phyloP scores from a whole-genome alignment of 257 asterid genomes.

The Jaltomata sinuosa region DNA sequence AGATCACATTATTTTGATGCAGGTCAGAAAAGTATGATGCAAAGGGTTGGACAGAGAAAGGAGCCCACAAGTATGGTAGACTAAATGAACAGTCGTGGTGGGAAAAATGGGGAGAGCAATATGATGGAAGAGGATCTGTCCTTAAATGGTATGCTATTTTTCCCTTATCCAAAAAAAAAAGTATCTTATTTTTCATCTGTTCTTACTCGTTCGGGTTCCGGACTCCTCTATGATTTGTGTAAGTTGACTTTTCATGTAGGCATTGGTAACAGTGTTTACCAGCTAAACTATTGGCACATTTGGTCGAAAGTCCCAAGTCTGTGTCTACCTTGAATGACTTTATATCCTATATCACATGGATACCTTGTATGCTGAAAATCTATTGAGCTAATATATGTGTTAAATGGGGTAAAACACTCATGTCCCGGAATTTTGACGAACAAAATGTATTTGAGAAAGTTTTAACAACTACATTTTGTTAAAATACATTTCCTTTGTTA shows the following conservation, averaged over 20 bases:
- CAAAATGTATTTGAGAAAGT: too few species aligned
- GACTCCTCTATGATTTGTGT: not conserved
- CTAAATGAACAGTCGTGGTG: conserved; percentile 97
- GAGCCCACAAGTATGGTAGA: conserved; percentile 94
- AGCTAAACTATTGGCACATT: not conserved
- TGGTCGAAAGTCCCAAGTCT: not conserved
- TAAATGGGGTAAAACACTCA: not conserved
- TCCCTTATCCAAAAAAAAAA: conserved; percentile 31
- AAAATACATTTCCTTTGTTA: too few species aligned
- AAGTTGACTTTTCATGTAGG: not conserved
- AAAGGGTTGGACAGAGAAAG: conserved; percentile 97
- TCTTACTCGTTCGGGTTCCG: not conserved
- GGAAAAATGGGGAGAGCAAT: conserved; percentile 99
- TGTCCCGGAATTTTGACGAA: not conserved
- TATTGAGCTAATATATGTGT: not conserved
- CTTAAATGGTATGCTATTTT: conserved; percentile 61
- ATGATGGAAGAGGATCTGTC: conserved; percentile 96
- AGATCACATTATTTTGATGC: not conserved
- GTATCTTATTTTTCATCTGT: conserved; percentile 18
- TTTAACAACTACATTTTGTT: too few species aligned
- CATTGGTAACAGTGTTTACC: not conserved
- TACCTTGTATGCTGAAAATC: not conserved
- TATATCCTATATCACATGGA: not conserved
- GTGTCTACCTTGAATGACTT: not conserved
- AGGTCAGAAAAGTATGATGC: conserved; percentile 99